Conservation (phyloP, 1,284 basidiomycete genomes). For the Xerocomus cyaneibrunnescens region DNA sequence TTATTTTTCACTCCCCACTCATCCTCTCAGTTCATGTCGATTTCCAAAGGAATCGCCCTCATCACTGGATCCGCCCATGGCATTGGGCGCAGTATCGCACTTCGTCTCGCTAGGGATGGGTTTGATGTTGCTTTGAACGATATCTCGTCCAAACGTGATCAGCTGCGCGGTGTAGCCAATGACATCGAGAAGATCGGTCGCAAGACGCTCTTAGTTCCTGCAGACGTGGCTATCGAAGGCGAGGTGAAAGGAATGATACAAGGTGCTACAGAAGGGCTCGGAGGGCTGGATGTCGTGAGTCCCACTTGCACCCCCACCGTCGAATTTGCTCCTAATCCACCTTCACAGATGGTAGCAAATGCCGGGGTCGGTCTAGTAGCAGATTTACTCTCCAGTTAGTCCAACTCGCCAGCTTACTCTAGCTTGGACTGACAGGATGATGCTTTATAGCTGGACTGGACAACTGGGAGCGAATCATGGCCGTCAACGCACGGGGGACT, state of each 20-base stretch:
- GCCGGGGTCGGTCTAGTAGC: slow-evolving; percentile 2
- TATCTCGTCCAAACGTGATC: slow-evolving; percentile 13
- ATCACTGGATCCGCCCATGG: slow-evolving; percentile 23
- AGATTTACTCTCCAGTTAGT: slow-evolving; percentile 8
- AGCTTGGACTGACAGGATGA: background rate
- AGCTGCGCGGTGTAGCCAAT: slow-evolving; percentile 5
- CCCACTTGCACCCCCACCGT: background rate
- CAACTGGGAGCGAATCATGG: slow-evolving; percentile 26
- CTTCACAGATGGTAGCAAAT: slow-evolving; percentile 19
- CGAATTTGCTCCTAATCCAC: background rate
- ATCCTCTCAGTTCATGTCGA: slow-evolving; percentile 9
- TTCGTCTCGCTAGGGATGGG: slow-evolving; percentile 20
- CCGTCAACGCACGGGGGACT: slow-evolving; percentile 32
- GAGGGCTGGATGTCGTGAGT: slow-evolving; percentile 18
- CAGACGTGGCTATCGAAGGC: slow-evolving; percentile 10
- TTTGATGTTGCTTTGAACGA: slow-evolving; percentile 21
- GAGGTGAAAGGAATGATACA: slow-evolving; percentile 15
- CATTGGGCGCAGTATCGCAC: slow-evolving; percentile 16
- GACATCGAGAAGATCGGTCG: slow-evolving; percentile 19
- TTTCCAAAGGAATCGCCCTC: slow-evolving; percentile 17
- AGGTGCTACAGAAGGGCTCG: slow-evolving; percentile 2
- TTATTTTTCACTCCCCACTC: background rate
- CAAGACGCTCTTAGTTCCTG: slow-evolving; percentile 14
- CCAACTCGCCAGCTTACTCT: background rate
- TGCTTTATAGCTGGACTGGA: slow-evolving; percentile 20